phyloP scores from a whole-genome alignment of 257 asterid species.

The Scutellaria baicalensis region DNA sequence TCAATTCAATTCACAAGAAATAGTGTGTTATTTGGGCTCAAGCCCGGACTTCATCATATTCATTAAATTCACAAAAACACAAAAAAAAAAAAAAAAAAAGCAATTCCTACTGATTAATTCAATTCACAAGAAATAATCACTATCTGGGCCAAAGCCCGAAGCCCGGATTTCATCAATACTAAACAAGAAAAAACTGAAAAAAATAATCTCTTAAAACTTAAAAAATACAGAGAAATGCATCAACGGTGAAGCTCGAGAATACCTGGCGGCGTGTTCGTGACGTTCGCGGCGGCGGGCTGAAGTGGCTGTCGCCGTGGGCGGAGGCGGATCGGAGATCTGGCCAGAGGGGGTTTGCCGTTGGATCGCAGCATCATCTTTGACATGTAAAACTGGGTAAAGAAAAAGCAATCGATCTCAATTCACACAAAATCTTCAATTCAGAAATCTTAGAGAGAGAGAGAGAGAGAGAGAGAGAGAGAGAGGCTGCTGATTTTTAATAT shows the following conservation, averaged over 20 bases:
- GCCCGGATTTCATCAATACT: too few species aligned
- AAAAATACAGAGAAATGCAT: neutral
- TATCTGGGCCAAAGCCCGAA: neutral
- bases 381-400: neutral
- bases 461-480: neutral
- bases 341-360: slow-evolving; percentile 74
- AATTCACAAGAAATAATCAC: neutral
- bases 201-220: neutral
- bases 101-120: neutral
- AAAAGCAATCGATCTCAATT: neutral
- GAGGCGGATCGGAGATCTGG: slow-evolving; percentile 75
- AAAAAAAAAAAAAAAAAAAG: neutral
- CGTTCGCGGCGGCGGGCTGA: slow-evolving; percentile 33
- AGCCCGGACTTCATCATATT: neutral
- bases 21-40: neutral
- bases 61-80: neutral
- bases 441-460: neutral
- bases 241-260: neutral
- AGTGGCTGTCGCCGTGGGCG: slow-evolving; percentile 55
- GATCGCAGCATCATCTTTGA: slow-evolving; percentile 60
- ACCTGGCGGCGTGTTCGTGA: slow-evolving; percentile 57
- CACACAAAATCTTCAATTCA: neutral
- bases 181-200: neutral
- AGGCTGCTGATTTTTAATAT: neutral
- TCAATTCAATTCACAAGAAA: neutral